A percentile compares a stretch with the other conserved stretches of the same genome.
phyloP scores from a whole-genome alignment of 1,284 basidiomycete genomes.

The Microbotryum intermedium region DNA sequence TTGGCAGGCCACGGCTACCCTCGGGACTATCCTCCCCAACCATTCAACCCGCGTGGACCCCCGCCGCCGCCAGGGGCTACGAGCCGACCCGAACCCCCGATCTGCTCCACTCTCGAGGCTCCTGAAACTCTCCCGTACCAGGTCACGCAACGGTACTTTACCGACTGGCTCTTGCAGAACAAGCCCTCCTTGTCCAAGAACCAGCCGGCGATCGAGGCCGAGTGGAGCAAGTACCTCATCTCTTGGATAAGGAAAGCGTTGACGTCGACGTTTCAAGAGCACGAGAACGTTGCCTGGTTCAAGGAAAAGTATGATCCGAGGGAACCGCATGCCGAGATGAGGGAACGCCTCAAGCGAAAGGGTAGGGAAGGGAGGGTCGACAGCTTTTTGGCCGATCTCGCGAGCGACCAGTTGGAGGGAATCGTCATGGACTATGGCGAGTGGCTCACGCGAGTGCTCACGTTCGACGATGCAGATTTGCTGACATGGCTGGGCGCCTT shows the following conservation, averaged over 20 bases:
- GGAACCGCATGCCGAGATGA: constrained; percentile 59
- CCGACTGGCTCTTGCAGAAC: constrained; percentile 30
- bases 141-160: constrained; percentile 32
- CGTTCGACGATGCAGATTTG: not conserved
- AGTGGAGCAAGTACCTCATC: constrained; percentile 32
- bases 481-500: constrained; percentile 1
- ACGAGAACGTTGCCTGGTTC: constrained; percentile 58
- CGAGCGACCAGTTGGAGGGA: constrained; percentile 72
- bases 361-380: constrained; percentile 67
- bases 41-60: no score
- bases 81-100: not conserved
- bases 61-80: no score
- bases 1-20: no score
- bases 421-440: constrained; percentile 41
- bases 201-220: constrained; percentile 29
- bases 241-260: constrained; percentile 21
- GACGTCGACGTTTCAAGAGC: constrained; percentile 25
- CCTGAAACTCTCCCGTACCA: constrained; percentile 30
- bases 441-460: not conserved
- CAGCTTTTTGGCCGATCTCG: constrained; percentile 65
- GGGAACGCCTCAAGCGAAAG: constrained; percentile 62
- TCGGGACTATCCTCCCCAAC: no score
- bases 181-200: constrained; percentile 16
- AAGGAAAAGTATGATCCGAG: constrained; percentile 64
- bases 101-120: constrained; percentile 10